Conservation (phyloP, 2,329 filamentous ascomycete genomes). For the Microsporum canis region DNA sequence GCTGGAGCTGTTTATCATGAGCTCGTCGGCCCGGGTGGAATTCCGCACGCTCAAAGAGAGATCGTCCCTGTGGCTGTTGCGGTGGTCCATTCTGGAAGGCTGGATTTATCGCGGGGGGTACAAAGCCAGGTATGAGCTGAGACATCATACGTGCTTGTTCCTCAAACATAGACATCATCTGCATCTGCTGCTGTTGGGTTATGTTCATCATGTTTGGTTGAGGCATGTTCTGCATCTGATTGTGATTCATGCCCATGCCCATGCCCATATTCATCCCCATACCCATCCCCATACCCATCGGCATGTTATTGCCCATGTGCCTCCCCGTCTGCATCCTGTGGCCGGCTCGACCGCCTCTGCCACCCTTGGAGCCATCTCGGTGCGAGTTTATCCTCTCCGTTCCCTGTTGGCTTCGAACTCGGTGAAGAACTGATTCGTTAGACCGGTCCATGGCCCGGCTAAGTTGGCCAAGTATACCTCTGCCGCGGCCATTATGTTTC, state of each 20-base stretch:
- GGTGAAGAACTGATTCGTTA: slow-evolving; percentile 64
- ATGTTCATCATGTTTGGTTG: slow-evolving; percentile 43
- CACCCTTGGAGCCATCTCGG: slow-evolving; percentile 61
- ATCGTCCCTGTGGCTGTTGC: slow-evolving; percentile 40
- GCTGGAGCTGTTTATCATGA: not conserved
- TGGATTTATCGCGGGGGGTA: slow-evolving; percentile 43
- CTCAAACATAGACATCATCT: slow-evolving; percentile 66
- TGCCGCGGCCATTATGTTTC: slow-evolving; percentile 55
- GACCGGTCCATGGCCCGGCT: slow-evolving; percentile 71
- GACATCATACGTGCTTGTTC: slow-evolving; percentile 81
- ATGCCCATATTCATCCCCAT: slow-evolving; percentile 33
- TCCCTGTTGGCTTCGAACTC: slow-evolving; percentile 60
- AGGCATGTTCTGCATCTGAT: slow-evolving; percentile 30
- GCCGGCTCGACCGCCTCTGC: slow-evolving; percentile 43
- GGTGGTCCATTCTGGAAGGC: slow-evolving; percentile 40
- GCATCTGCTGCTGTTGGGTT: slow-evolving; percentile 59
- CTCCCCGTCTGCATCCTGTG: slow-evolving; percentile 35
- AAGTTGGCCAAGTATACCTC: slow-evolving; percentile 68
- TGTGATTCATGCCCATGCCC: slow-evolving; percentile 18
- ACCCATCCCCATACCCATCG: slow-evolving; percentile 30
- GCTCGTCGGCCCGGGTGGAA: slow-evolving; percentile 24
- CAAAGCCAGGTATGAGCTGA: slow-evolving; percentile 51
- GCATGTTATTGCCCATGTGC: slow-evolving; percentile 26
- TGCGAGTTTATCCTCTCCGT: slow-evolving; percentile 74
- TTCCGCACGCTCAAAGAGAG: slow-evolving; percentile 64